phyloP scores from a whole-genome alignment of 345 rosid genomes.

The Citrus trifoliata region DNA sequence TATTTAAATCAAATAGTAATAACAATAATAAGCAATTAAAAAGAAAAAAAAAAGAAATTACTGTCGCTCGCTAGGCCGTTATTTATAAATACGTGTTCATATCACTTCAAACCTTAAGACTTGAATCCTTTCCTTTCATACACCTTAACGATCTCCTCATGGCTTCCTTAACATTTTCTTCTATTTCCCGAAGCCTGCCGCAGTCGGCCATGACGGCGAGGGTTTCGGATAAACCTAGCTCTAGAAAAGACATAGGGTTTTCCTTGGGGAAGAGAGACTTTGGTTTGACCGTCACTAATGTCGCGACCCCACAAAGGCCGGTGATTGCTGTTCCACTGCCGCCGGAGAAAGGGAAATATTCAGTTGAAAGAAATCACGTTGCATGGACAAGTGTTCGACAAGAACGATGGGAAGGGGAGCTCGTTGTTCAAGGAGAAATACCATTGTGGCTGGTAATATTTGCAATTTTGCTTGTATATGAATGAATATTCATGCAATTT shows the following conservation, averaged over 20 bases:
- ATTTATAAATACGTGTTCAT: not conserved
- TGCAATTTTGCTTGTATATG: not conserved
- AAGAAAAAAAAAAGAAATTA: too few relatives aligned
- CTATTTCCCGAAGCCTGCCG: conserved; percentile 16
- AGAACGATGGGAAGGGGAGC: conserved; percentile 86
- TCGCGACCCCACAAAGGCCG: conserved; percentile 27
- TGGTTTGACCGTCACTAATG: conserved; percentile 23
- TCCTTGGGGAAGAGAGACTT: conserved; percentile 1
- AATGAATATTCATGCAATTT: not conserved
- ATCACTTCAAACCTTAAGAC: not conserved
- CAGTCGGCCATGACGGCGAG: conserved; percentile 8
- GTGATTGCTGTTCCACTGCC: conserved; percentile 4
- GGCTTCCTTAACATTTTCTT: conserved; percentile 42
- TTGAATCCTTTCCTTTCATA: not conserved
- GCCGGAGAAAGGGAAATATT: conserved; percentile 29
- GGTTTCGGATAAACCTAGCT: conserved; percentile 16
- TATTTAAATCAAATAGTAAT: too few relatives aligned
- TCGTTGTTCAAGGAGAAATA: conserved; percentile 66
- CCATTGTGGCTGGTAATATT: conserved; percentile 80
- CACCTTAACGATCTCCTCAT: conserved; percentile 19
- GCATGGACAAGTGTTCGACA: conserved; percentile 88
- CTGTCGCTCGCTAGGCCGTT: not conserved
- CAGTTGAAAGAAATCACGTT: conserved; percentile 34
- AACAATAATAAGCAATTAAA: too few relatives aligned
- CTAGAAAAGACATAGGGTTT: conserved; percentile 7